A percentile compares a stretch with the other conserved stretches of the same genome.
phyloP scores from a whole-genome alignment of 2,329 filamentous ascomycete species.

The Chalara sp. region DNA sequence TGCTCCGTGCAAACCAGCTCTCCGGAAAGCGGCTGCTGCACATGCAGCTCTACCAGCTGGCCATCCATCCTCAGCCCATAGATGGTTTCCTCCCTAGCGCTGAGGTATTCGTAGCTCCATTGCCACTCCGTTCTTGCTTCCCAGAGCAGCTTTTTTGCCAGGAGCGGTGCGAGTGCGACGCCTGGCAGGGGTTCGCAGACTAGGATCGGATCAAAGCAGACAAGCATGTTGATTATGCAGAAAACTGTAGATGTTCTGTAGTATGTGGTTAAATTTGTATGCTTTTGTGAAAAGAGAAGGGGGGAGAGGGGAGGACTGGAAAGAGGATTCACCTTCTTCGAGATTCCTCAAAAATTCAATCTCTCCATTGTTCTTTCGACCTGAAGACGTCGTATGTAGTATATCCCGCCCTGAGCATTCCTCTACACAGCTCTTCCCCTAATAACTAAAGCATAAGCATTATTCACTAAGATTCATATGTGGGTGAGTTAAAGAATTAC shows the following conservation, averaged over 20 bases:
- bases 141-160: slow-evolving; percentile 36
- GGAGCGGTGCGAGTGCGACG: slow-evolving; percentile 36
- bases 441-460: slow-evolving; percentile 10
- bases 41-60: slow-evolving; percentile 18
- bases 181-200: slow-evolving; percentile 30
- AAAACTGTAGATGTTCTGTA: slow-evolving; percentile 33
- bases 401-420: no score
- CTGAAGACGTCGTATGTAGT: no score
- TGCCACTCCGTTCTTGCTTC: slow-evolving; percentile 30
- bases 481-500: slow-evolving; percentile 20
- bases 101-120: slow-evolving; percentile 28
- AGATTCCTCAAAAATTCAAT: no score
- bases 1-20: slow-evolving; percentile 12
- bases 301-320: background rate
- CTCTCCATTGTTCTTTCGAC: no score
- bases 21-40: slow-evolving; percentile 19
- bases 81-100: slow-evolving; percentile 18
- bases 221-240: slow-evolving; percentile 34
- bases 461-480: slow-evolving; percentile 4
- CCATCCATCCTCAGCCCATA: slow-evolving; percentile 28
- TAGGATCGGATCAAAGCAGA: slow-evolving; percentile 34
- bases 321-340: slow-evolving; percentile 25
- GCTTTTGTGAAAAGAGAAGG: background rate
- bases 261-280: slow-evolving; percentile 1
- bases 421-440: slow-evolving; percentile 13